A percentile compares a stretch with the other conserved stretches of the same genome.
phyloP scores from a whole-genome alignment of 495 filamentous ascomycete genomes.

The Annulohypoxylon maeteangense region DNA sequence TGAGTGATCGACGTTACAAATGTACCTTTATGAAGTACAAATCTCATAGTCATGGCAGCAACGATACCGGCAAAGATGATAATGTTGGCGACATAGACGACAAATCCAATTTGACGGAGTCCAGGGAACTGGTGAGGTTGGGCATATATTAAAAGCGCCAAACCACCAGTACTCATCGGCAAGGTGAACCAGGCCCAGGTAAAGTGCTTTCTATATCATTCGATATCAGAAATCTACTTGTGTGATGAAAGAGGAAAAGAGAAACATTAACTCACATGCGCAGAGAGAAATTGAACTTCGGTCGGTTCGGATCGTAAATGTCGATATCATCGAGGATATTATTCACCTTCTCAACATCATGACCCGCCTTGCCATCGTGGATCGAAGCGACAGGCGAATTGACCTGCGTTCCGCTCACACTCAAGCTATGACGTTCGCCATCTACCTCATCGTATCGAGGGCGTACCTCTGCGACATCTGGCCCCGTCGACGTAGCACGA shows the following conservation, averaged over 20 bases:
- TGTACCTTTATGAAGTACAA: constrained; percentile 61
- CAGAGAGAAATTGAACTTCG: constrained; percentile 46
- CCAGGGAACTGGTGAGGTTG: constrained; percentile 71
- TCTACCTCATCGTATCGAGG: constrained; percentile 4
- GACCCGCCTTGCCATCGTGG: constrained; percentile 26
- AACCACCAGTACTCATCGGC: constrained; percentile 71
- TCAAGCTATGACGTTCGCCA: constrained; percentile 15
- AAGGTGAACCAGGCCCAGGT: constrained; percentile 78
- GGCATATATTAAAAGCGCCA: constrained; percentile 67
- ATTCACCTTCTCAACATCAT: constrained; percentile 12
- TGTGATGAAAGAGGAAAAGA: no score
- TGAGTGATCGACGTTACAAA: constrained; percentile 67
- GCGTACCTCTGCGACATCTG: not conserved
- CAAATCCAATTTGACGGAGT: constrained; percentile 66
- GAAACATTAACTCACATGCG: constrained; percentile 53
- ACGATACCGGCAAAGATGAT: constrained; percentile 61
- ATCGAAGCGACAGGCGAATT: constrained; percentile 32
- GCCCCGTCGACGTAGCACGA: not conserved
- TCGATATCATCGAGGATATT: constrained; percentile 11
- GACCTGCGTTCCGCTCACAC: constrained; percentile 15
- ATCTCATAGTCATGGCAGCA: constrained; percentile 65
- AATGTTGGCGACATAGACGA: constrained; percentile 70
- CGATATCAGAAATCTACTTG: not conserved
- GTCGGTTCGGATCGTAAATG: constrained; percentile 35
- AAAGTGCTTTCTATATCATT: constrained; percentile 58